Percentiles rank a stretch among this genome's conserved stretches.
These are phyloP conservation scores for Cercophora scortea DNA, from an alignment of 495 filamentous ascomycete genomes.

Conservation along the genomic window DNA sequence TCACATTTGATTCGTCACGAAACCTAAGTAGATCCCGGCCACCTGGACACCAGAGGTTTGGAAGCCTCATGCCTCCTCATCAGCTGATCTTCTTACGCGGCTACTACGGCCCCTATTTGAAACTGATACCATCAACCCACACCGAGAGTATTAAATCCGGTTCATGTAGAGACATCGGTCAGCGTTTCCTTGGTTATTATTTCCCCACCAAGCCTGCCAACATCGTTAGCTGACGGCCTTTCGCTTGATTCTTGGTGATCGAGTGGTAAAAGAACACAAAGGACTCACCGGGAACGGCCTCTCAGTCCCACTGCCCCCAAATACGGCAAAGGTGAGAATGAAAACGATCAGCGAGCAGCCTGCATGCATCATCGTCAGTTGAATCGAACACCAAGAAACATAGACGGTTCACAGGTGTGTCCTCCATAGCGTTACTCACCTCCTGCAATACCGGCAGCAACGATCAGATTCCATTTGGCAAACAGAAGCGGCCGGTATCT, in stretches of 20 bases:
- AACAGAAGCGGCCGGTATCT: constrained; percentile 38
- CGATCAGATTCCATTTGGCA: constrained; percentile 48
- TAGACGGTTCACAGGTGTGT: background rate
- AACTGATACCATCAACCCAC: no score
- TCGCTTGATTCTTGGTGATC: background rate
- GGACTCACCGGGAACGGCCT: constrained; percentile 23
- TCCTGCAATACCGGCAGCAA: constrained; percentile 46
- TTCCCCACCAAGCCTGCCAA: background rate
- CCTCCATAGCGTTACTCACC: constrained; percentile 21
- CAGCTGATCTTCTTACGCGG: no score
- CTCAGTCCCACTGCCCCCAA: constrained; percentile 32
- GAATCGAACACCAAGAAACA: no score
- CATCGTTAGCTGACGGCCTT: background rate
- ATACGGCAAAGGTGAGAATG: constrained; percentile 49
- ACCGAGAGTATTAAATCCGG: no score
- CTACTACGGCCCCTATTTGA: no score
- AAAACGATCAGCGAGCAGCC: constrained; percentile 41
- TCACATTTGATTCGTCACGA: no score
- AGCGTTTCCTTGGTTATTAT: background rate
- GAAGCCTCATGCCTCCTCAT: no score
- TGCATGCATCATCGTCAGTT: background rate
- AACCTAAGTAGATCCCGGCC: no score
- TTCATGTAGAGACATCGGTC: background rate
- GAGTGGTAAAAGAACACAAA: constrained; percentile 15
- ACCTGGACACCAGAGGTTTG: no score